Evolutionary conservation across 306 rosid genomes (phyloP).

Genomic region (Ormosia emarginata): DNA sequence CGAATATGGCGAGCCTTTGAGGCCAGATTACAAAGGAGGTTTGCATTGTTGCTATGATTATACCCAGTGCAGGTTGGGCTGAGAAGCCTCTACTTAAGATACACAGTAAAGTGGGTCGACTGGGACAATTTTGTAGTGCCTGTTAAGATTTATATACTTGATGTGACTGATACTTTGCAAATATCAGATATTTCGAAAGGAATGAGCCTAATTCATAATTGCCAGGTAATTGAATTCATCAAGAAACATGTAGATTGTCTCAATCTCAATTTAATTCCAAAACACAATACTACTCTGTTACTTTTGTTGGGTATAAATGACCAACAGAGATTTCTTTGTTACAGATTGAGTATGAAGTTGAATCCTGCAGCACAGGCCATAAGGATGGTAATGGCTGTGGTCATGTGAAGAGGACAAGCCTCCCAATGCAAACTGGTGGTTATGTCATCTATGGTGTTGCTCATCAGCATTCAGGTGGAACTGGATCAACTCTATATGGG

Average conservation of each 20-base stretch:
- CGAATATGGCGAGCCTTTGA: slow-evolving; percentile 23
- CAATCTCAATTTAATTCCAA: not conserved
- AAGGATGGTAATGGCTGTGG: slow-evolving; percentile 6
- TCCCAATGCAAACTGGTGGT: slow-evolving; percentile 35
- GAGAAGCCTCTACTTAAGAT: slow-evolving; percentile 47
- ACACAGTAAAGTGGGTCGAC: slow-evolving; percentile 52
- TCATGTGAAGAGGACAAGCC: slow-evolving; percentile 20
- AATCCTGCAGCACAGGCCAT: slow-evolving; percentile 27
- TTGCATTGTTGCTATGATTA: slow-evolving; percentile 46
- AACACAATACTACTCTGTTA: not conserved
- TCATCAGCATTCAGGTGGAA: slow-evolving; percentile 59
- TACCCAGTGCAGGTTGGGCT: slow-evolving; percentile 40
- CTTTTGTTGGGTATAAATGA: not conserved
- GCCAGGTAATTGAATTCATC: slow-evolving; percentile 31
- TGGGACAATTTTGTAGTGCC: slow-evolving; percentile 53
- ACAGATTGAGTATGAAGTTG: slow-evolving; percentile 48
- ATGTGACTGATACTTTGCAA: slow-evolving; percentile 47
- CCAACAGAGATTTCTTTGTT: not conserved
- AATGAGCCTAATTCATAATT: slow-evolving; percentile 16
- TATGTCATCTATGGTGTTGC: slow-evolving; percentile 54
- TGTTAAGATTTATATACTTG: slow-evolving; percentile 44
- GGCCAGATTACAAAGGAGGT: slow-evolving; percentile 45
- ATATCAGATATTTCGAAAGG: not conserved
- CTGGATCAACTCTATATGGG: slow-evolving; percentile 47
- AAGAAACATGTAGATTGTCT: not conserved